Evolutionary conservation across 768 basidiomycete genomes (phyloP), one percentile per base, ranked within the genome.

Genomic region (Pleurotus citrinopileatus): DNA sequence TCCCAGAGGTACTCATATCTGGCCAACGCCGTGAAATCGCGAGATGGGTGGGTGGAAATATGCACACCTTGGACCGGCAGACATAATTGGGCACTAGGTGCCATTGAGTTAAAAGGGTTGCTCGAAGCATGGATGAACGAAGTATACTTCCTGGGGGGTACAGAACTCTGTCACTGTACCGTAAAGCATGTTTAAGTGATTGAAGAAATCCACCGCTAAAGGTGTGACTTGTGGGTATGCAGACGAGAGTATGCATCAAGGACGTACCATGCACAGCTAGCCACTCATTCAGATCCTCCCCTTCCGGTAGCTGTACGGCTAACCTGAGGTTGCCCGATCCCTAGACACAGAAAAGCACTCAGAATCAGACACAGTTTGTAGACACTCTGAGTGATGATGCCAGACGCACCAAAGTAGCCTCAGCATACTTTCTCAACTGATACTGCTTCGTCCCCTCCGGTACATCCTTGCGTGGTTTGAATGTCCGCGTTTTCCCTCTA

Each of bases 151-250:
- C 65, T 94, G 84, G 8, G 87, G 81, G 15, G 91, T 98, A 70
- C 97, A 99, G 66, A 98, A 98, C 72, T 99, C 97, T 2, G 97
- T 97, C 20, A 99, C 86, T 8, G 94, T 97, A 9, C 96, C 97
- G 64, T 98, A 99, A 17, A 99, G 76, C 97, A 99, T 99, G 68
- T 99, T 99, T 59, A 99, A 73, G 66, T 99, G 97, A 66, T 98
- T 99, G 80, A 98, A 99, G 74, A 99, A 99, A 70, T 99, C 97
- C 56, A 98, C 96, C 26, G 94, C 97, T 99, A 61, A 15, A 27
- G 26, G 4, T 17, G 10, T 2, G 45, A 22, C n/a, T 20, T 0
- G 32, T 34, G 10, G n/a, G 32, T 34, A 3, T n/a, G 10, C 32
- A 34, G 1, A n/a, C 10, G 38, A 13, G 17, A 12, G 15, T n/a